A percentile compares a stretch with the other conserved stretches of the same genome.
Conservation (phyloP, 164 flowering plant species). For the Piper betle region DNA sequence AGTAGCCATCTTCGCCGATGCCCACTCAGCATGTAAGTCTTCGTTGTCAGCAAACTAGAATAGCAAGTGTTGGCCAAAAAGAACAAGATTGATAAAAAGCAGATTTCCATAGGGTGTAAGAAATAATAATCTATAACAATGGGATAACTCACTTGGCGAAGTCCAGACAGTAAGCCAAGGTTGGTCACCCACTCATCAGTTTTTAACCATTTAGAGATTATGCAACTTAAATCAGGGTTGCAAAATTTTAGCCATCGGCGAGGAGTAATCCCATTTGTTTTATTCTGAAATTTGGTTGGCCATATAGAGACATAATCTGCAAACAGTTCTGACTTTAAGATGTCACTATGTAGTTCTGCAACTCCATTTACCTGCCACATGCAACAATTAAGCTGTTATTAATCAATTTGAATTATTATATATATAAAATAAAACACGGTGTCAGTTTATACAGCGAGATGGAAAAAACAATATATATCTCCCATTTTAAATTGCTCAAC, state of each 20-base stretch:
- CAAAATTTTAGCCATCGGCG: slow-evolving; percentile 94
- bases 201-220: slow-evolving; percentile 87
- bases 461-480: not conserved
- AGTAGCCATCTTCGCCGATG: slow-evolving; percentile 87
- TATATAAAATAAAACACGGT: not conserved
- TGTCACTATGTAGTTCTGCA: slow-evolving; percentile 92
- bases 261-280: slow-evolving; percentile 97
- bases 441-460: not conserved
- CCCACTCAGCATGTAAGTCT: slow-evolving; percentile 82
- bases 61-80: not conserved
- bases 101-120: not conserved
- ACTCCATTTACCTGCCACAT: slow-evolving; percentile 84
- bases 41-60: slow-evolving; percentile 74
- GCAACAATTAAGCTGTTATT: not conserved
- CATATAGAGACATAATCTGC: slow-evolving; percentile 88
- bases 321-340: slow-evolving; percentile 74
- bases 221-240: slow-evolving; percentile 81
- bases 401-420: too few relatives aligned
- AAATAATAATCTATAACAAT: not conserved
- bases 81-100: not conserved
- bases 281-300: slow-evolving; percentile 93
- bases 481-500: not conserved
- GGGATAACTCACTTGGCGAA: slow-evolving; percentile 49
- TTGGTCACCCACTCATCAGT: slow-evolving; percentile 85
- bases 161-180: slow-evolving; percentile 64